A percentile compares a stretch with the other conserved stretches of the same genome.
Evolutionary conservation across 2,329 filamentous ascomycete genomes (phyloP).

Genomic region (Aotearoamyces nothofagi): DNA sequence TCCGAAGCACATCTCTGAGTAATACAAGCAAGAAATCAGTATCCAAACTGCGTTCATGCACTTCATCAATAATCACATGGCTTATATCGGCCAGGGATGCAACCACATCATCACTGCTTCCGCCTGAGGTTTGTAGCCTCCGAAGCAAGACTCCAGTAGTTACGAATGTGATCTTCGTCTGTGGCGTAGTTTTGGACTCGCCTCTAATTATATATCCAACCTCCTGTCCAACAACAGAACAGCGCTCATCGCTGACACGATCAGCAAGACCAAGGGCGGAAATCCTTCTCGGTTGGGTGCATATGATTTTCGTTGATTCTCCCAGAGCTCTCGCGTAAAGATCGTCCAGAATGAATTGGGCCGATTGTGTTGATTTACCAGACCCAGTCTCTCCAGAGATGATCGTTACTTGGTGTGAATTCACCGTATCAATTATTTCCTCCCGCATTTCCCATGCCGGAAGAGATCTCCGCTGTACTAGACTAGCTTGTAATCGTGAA

Average conservation of each 20-base stretch:
- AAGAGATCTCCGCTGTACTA: constrained; percentile 53
- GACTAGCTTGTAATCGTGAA: constrained; percentile 58
- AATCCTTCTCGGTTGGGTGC: constrained; percentile 88
- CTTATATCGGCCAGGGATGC: constrained; percentile 78
- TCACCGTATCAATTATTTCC: constrained; percentile 61
- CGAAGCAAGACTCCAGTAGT: constrained; percentile 88
- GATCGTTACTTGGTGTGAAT: constrained; percentile 74
- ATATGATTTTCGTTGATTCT: constrained; percentile 72
- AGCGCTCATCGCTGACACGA: constrained; percentile 84
- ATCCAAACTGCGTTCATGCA: constrained; percentile 88
- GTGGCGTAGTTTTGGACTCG: constrained; percentile 59
- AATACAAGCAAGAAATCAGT: constrained; percentile 88
- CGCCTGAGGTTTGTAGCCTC: constrained; percentile 80
- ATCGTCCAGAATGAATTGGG: constrained; percentile 91
- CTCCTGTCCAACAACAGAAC: constrained; percentile 66
- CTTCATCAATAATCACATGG: constrained; percentile 91
- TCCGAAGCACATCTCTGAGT: constrained; percentile 64
- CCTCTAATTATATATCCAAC: constrained; percentile 87
- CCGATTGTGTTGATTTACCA: constrained; percentile 91
- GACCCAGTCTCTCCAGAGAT: constrained; percentile 95
- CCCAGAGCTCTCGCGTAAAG: constrained; percentile 66
- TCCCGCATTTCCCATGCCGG: constrained; percentile 81
- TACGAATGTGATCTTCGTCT: constrained; percentile 86
- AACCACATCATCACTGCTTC: constrained; percentile 63
- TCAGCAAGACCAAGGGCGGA: constrained; percentile 89